Evolutionary conservation across 139 green algal species (phyloP).

Genomic region (Chlamydomonas incerta): DNA sequence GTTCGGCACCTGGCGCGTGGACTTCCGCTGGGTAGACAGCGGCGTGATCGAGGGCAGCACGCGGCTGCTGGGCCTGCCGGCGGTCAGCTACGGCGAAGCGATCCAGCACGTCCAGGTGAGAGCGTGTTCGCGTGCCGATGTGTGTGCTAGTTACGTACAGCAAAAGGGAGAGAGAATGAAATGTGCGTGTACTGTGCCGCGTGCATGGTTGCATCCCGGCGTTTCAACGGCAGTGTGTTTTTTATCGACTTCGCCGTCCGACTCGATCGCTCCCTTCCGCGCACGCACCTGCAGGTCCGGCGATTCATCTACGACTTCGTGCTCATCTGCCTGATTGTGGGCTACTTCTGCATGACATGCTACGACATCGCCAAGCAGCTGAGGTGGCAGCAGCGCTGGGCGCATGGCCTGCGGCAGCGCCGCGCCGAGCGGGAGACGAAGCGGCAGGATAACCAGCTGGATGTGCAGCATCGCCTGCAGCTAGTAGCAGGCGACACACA

Average conservation of each 20-base stretch:
- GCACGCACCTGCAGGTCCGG: not conserved
- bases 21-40: slow-evolving; percentile 4
- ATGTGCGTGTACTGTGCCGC: too few species aligned
- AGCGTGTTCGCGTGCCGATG: too few species aligned
- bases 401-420: too few species aligned
- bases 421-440: not conserved
- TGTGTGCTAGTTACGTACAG: too few species aligned
- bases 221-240: too few species aligned
- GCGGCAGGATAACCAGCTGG: too few species aligned
- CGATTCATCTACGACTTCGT: slow-evolving; percentile 53
- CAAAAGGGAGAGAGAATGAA: too few species aligned
- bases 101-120: not conserved
- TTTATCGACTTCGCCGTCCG: too few species aligned
- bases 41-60: slow-evolving; percentile 27
- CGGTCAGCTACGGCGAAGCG: slow-evolving; percentile 11
- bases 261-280: too few species aligned
- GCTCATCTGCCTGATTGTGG: slow-evolving; percentile 39
- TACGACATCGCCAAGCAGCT: slow-evolving; percentile 18
- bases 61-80: slow-evolving; percentile 1
- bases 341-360: slow-evolving; percentile 21
- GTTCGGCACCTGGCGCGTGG: slow-evolving; percentile 23
- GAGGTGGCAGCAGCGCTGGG: slow-evolving; percentile 24
- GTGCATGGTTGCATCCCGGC: too few species aligned
- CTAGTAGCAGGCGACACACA: too few species aligned
- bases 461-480: too few species aligned